Percentiles rank a stretch among this genome's conserved stretches.
These are phyloP conservation scores for Waltergamsia citrina DNA, from an alignment of 2,329 filamentous ascomycete species.

Conservation along the genomic window DNA sequence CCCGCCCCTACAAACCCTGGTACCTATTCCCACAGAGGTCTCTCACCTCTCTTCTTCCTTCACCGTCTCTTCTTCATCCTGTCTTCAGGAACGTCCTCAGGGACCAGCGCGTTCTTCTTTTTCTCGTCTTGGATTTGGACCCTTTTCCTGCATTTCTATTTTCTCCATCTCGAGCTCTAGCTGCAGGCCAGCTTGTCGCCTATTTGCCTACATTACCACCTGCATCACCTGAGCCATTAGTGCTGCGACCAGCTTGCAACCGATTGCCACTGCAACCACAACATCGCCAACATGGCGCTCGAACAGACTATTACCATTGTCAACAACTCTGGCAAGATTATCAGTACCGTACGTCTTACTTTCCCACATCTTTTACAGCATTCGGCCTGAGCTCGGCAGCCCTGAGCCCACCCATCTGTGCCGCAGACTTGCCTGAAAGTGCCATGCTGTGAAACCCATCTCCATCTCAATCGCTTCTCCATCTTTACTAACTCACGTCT, in stretches of 20 bases:
- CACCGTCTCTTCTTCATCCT: background rate
- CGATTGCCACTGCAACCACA: no score
- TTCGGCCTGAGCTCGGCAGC: background rate
- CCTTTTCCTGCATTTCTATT: background rate
- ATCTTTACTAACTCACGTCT: background rate
- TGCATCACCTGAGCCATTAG: no score
- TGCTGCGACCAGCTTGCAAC: no score
- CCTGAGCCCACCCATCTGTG: background rate
- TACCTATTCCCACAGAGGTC: no score
- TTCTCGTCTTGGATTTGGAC: background rate
- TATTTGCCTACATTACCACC: no score
- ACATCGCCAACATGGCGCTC: conserved; percentile 17
- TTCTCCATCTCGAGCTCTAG: background rate
- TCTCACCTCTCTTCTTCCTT: background rate
- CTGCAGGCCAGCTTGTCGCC: conserved; percentile 2
- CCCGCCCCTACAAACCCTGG: no score
- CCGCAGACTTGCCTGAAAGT: background rate
- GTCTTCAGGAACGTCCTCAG: no score
- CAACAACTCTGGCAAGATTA: conserved; percentile 73
- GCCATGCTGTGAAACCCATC: background rate
- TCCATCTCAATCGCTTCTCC: background rate
- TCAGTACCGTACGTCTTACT: conserved; percentile 66
- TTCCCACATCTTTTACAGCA: background rate
- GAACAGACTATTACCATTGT: conserved; percentile 70
- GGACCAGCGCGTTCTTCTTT: no score